A percentile compares a stretch with the other conserved stretches of the same genome.
Evolutionary conservation across 108 stramenopile species (phyloP).

Genomic region (Nitzschia sp.): DNA sequence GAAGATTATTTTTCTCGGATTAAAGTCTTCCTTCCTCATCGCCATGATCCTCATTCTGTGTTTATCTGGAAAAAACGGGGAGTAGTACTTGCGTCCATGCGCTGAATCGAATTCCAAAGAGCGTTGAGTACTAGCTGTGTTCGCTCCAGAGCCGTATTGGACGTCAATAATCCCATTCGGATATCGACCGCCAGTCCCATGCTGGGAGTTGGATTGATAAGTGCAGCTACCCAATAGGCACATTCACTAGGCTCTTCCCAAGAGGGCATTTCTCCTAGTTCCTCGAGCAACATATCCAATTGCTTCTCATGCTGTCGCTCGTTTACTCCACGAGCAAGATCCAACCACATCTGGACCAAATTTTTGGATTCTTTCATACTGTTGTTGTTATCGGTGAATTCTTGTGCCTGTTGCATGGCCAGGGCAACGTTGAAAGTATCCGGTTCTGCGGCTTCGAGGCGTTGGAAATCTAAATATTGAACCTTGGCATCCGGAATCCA

Average conservation of each 20-base stretch:
- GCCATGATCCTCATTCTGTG: no score
- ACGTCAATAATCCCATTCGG: slow-evolving; percentile 21
- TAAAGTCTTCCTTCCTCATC: no score
- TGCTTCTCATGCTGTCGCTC: not conserved
- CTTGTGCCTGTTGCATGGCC: not conserved
- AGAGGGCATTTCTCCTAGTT: slow-evolving; percentile 22
- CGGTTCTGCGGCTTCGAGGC: not conserved
- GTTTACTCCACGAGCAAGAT: not conserved
- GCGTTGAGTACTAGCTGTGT: not conserved
- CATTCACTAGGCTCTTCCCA: not conserved
- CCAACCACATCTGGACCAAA: not conserved
- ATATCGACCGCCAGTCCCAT: slow-evolving; percentile 48
- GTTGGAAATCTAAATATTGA: not conserved
- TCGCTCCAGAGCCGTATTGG: not conserved
- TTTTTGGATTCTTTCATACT: not conserved
- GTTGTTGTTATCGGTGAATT: not conserved
- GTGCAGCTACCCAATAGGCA: slow-evolving; percentile 49
- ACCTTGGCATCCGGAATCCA: not conserved
- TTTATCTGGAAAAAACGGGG: not conserved
- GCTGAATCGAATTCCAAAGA: not conserved
- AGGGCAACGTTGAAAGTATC: not conserved
- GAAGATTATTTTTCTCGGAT: no score
- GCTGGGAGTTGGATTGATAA: slow-evolving; percentile 53
- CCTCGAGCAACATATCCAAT: not conserved
- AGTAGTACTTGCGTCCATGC: not conserved